These are phyloP conservation scores for Camptophora hylomeconis DNA, from an alignment of 2,329 filamentous ascomycete genomes.

Conservation along the genomic window DNA sequence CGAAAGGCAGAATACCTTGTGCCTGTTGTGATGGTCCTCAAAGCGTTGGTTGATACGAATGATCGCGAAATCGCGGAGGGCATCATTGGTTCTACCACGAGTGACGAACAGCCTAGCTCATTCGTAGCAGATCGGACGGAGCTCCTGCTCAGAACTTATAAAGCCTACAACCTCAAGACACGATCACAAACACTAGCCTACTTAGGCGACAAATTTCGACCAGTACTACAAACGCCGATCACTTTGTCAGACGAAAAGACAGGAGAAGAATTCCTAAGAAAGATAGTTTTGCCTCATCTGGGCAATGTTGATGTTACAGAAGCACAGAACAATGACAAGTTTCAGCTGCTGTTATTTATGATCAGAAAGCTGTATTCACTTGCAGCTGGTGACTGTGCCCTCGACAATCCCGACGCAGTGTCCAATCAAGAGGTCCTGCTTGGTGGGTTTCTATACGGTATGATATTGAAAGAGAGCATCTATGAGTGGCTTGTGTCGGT, in stretches of 20 bases:
- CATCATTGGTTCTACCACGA: slow-evolving; percentile 65
- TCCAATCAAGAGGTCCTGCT: slow-evolving; percentile 93
- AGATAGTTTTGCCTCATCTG: slow-evolving; percentile 81
- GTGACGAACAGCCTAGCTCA: slow-evolving; percentile 70
- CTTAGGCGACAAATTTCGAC: slow-evolving; percentile 79
- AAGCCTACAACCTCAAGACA: slow-evolving; percentile 72
- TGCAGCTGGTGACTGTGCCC: slow-evolving; percentile 79
- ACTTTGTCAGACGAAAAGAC: slow-evolving; percentile 79
- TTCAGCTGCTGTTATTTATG: slow-evolving; percentile 89
- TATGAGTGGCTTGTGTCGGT: slow-evolving; percentile 77
- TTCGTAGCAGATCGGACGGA: slow-evolving; percentile 94
- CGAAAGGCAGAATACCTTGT: slow-evolving; percentile 94
- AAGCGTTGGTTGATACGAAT: slow-evolving; percentile 89
- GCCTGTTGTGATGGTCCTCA: slow-evolving; percentile 91
- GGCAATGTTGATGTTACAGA: slow-evolving; percentile 76
- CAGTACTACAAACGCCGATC: slow-evolving; percentile 71
- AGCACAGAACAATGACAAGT: slow-evolving; percentile 79
- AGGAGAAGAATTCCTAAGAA: slow-evolving; percentile 79
- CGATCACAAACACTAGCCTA: slow-evolving; percentile 72
- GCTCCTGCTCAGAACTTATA: slow-evolving; percentile 82
- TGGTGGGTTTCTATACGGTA: slow-evolving; percentile 84
- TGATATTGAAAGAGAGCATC: slow-evolving; percentile 87
- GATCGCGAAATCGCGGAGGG: slow-evolving; percentile 92
- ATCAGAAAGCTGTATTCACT: slow-evolving; percentile 87
- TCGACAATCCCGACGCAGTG: slow-evolving; percentile 92